Percentiles rank a stretch among this genome's conserved stretches.
Conservation (phyloP, 2,329 filamentous ascomycete genomes). For the Aspergillus fijiensis region DNA sequence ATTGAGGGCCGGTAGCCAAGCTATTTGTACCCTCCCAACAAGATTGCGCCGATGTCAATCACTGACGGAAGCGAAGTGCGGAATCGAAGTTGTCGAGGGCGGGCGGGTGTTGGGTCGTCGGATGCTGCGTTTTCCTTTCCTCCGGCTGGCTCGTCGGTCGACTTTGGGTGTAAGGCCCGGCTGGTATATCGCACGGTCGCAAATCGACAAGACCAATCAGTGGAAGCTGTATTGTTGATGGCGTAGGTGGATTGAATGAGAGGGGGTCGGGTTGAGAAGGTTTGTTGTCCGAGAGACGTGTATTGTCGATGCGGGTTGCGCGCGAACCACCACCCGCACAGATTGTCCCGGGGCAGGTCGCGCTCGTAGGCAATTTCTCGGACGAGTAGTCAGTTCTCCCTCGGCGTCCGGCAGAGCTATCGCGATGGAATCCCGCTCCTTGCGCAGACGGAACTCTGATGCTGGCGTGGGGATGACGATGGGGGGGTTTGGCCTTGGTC, state of each 20-base stretch:
- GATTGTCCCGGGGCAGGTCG: not conserved
- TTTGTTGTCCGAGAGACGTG: slow-evolving; percentile 5
- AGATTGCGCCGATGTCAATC: no score
- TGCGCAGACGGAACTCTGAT: slow-evolving; percentile 19
- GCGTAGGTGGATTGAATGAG: not conserved
- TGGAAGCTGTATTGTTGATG: not conserved
- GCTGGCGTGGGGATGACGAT: slow-evolving; percentile 18
- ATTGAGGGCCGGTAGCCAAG: no score
- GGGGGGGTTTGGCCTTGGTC: slow-evolving; percentile 18
- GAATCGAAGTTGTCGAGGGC: no score
- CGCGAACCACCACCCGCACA: slow-evolving; percentile 12
- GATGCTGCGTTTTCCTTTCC: no score
- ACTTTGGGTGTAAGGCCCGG: no score
- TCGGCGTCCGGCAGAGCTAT: not conserved
- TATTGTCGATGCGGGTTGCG: slow-evolving; percentile 12
- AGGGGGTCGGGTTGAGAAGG: not conserved
- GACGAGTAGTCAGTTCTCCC: not conserved
- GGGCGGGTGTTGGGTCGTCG: no score
- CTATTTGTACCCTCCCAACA: no score
- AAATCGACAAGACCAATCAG: not conserved
- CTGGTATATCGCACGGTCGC: no score
- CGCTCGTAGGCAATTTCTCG: slow-evolving; percentile 13
- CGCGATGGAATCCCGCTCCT: slow-evolving; percentile 14
- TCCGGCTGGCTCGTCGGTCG: no score
- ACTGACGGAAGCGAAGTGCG: no score